Evolutionary conservation across 495 filamentous ascomycete genomes (phyloP).

Genomic region (Bacidia gigantensis): DNA sequence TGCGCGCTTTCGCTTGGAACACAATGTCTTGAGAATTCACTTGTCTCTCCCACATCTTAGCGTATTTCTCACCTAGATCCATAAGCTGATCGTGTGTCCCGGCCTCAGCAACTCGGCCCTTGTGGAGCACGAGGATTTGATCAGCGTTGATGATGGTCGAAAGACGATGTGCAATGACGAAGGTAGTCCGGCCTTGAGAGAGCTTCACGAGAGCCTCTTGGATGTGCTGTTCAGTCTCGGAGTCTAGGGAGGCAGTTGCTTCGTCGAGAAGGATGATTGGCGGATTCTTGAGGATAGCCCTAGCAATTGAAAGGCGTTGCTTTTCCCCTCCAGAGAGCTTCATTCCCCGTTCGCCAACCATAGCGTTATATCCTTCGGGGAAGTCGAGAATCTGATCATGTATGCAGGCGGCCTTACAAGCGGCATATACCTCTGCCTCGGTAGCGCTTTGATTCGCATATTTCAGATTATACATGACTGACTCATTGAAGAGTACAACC

Average conservation of each 20-base stretch:
- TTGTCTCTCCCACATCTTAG: conserved; percentile 93
- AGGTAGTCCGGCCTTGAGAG: conserved; percentile 69
- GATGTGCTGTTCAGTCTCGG: conserved; percentile 92
- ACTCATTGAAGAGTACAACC: conserved; percentile 92
- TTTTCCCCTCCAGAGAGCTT: conserved; percentile 92
- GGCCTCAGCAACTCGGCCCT: conserved; percentile 67
- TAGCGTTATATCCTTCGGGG: conserved; percentile 82
- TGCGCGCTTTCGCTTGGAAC: conserved; percentile 55
- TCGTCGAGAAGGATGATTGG: conserved; percentile 94
- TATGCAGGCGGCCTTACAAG: conserved; percentile 82
- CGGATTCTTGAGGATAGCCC: conserved; percentile 91
- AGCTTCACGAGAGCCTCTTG: conserved; percentile 72
- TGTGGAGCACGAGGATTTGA: conserved; percentile 84
- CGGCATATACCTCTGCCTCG: conserved; percentile 78
- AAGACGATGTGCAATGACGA: conserved; percentile 75
- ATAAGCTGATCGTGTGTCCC: conserved; percentile 82
- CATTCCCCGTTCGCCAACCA: conserved; percentile 87
- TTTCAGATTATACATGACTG: conserved; percentile 89
- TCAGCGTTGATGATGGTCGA: conserved; percentile 91
- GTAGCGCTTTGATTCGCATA: conserved; percentile 81
- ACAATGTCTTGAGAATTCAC: conserved; percentile 51
- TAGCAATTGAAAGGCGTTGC: conserved; percentile 91
- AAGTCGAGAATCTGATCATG: conserved; percentile 92
- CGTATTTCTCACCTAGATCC: conserved; percentile 62
- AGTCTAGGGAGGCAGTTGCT: conserved; percentile 89